Percentiles rank a stretch among this genome's conserved stretches.
phyloP scores from a whole-genome alignment of 1,139 yeast species.

The Taphrina wiesneri region DNA sequence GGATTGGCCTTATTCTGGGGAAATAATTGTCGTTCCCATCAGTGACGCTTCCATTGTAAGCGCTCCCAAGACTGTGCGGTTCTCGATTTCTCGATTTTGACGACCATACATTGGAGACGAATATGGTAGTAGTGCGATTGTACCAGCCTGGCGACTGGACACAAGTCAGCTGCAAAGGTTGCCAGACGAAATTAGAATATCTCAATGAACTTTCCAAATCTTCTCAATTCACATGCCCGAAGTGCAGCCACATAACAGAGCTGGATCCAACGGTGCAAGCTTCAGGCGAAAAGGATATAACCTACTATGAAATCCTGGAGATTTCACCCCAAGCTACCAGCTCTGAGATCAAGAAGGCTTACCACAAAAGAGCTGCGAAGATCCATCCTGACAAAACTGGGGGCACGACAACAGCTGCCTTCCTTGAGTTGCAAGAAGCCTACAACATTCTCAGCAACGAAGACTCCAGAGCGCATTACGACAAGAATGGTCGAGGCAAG shows the following conservation, averaged over 20 bases:
- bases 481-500: conserved; percentile 60
- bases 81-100: too few species aligned
- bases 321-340: conserved; percentile 68
- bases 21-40: too few species aligned
- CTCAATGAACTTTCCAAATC: conserved; percentile 15
- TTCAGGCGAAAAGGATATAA: conserved; percentile 38
- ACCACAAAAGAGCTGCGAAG: conserved; percentile 78
- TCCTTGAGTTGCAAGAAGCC: conserved; percentile 64
- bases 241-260: conserved; percentile 7
- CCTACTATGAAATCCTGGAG: conserved; percentile 78
- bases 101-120: background rate
- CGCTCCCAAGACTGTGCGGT: too few species aligned
- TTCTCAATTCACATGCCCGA: conserved; percentile 21
- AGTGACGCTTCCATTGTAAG: too few species aligned
- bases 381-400: conserved; percentile 94
- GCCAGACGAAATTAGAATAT: conserved; percentile 20
- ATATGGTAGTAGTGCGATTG: conserved; percentile 24
- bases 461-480: conserved; percentile 68
- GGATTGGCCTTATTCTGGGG: too few species aligned
- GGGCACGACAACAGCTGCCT: conserved; percentile 61
- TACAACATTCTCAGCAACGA: conserved; percentile 79
- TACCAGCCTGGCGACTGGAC: conserved; percentile 33
- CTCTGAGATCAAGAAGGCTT: conserved; percentile 83
- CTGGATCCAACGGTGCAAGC: conserved; percentile 11
- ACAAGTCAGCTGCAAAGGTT: conserved; percentile 3